Evolutionary conservation across 2,329 filamentous ascomycete species (phyloP).

Genomic region (Aspergillus transmontanensis): DNA sequence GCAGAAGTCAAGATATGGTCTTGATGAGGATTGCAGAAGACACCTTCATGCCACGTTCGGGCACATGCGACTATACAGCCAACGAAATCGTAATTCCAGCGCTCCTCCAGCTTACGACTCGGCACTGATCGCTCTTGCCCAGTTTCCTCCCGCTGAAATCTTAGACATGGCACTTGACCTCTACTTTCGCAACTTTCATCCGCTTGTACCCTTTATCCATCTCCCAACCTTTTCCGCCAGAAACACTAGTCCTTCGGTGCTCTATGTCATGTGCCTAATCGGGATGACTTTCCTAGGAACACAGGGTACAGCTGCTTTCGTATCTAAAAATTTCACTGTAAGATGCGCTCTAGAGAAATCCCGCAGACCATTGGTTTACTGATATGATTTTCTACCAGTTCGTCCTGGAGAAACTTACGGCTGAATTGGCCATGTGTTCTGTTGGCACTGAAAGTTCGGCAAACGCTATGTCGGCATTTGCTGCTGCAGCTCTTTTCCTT

Average conservation of each 20-base stretch:
- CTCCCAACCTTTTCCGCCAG: slow-evolving; percentile 56
- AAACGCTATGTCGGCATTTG: slow-evolving; percentile 50
- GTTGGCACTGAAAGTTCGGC: slow-evolving; percentile 43
- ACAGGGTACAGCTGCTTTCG: slow-evolving; percentile 54
- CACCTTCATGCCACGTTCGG: slow-evolving; percentile 43
- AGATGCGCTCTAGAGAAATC: neutral
- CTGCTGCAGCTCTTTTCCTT: slow-evolving; percentile 51
- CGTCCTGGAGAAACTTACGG: slow-evolving; percentile 43
- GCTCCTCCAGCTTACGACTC: slow-evolving; percentile 23
- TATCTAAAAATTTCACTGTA: slow-evolving; percentile 49
- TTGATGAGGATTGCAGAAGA: slow-evolving; percentile 47
- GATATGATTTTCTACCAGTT: slow-evolving; percentile 14
- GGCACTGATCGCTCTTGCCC: slow-evolving; percentile 31
- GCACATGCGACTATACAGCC: slow-evolving; percentile 21
- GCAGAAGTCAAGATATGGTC: slow-evolving; percentile 37
- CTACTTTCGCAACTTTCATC: slow-evolving; percentile 57
- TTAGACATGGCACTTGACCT: slow-evolving; percentile 57
- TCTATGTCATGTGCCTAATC: slow-evolving; percentile 57
- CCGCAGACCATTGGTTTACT: slow-evolving; percentile 5
- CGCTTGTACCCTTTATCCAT: slow-evolving; percentile 56
- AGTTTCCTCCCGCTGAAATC: slow-evolving; percentile 55
- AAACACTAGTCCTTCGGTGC: slow-evolving; percentile 48
- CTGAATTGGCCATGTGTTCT: slow-evolving; percentile 47
- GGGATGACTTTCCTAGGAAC: slow-evolving; percentile 56
- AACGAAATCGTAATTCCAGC: slow-evolving; percentile 23